Conservation (phyloP, 2,329 filamentous ascomycete genomes). For the Xylariaceae sp. region DNA sequence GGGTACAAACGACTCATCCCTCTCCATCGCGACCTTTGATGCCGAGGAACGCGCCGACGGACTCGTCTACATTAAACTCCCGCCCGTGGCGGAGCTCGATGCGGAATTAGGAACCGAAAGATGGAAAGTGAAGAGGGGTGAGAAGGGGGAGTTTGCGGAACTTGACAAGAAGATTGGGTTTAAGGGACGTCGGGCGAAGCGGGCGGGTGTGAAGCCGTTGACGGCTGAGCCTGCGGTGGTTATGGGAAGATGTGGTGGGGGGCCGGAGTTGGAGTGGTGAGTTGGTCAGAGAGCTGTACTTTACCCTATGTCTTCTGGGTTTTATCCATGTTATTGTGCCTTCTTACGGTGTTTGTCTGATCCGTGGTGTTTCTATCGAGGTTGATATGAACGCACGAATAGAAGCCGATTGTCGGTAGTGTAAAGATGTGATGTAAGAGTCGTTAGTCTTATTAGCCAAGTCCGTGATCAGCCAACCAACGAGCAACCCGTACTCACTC, state of each 20-base stretch:
- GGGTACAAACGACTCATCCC: constrained; percentile 66
- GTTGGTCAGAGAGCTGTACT: constrained; percentile 13
- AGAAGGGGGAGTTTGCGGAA: constrained; percentile 61
- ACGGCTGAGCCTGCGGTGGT: constrained; percentile 18
- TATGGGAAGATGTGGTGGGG: constrained; percentile 37
- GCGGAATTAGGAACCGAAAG: constrained; percentile 68
- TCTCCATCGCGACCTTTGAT: constrained; percentile 79
- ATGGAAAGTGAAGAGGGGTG: constrained; percentile 73
- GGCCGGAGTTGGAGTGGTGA: constrained; percentile 36
- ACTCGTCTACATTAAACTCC: constrained; percentile 73
- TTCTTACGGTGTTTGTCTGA: no score
- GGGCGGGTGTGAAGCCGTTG: constrained; percentile 35
- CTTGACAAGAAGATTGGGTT: constrained; percentile 44
- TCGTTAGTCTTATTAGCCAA: no score
- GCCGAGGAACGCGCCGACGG: constrained; percentile 69
- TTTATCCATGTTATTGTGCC: background rate
- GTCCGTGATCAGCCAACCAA: no score
- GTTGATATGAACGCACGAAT: no score
- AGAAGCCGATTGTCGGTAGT: no score
- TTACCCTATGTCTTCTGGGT: background rate
- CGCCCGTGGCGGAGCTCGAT: constrained; percentile 76
- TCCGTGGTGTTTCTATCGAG: no score
- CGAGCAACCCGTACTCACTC: no score
- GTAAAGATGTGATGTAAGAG: no score
- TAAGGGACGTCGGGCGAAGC: constrained; percentile 41